Conservation (phyloP, 306 rosid genomes). For the Rosa multiflora region DNA sequence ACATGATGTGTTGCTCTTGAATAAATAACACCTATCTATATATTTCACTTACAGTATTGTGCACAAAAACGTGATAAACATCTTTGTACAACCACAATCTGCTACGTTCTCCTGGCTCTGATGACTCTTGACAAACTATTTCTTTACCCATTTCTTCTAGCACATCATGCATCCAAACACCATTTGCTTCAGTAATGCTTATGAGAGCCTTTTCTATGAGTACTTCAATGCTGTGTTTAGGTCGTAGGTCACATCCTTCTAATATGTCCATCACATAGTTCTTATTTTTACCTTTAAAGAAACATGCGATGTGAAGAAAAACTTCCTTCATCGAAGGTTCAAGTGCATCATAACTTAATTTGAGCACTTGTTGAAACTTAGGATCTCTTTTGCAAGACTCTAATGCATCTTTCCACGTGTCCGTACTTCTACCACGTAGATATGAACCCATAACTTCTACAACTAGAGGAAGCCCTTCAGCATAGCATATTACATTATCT, state of each 20-base stretch:
- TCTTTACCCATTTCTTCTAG: constrained; percentile 38
- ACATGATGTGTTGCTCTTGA: background rate
- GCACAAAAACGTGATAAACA: constrained; percentile 7
- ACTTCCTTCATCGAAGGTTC: constrained; percentile 15
- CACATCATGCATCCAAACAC: constrained; percentile 42
- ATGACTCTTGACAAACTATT: constrained; percentile 24
- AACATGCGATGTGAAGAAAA: constrained; percentile 43
- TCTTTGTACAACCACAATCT: constrained; percentile 34
- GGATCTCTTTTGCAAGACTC: constrained; percentile 27
- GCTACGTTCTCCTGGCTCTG: constrained; percentile 24
- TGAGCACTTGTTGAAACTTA: constrained; percentile 34
- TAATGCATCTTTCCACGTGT: constrained; percentile 33
- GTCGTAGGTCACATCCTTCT: constrained; percentile 30
- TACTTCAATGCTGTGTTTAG: background rate
- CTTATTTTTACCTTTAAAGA: constrained; percentile 24
- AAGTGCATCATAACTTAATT: constrained; percentile 32
- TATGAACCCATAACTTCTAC: constrained; percentile 34
- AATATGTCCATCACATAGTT: constrained; percentile 30
- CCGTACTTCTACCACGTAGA: constrained; percentile 19
- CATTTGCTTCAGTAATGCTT: background rate
- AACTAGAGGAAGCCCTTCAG: constrained; percentile 32
- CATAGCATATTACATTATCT: background rate
- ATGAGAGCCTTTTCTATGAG: constrained; percentile 5
- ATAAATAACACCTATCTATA: background rate
- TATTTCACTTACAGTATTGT: background rate